phyloP scores from a whole-genome alignment of 2,329 filamentous ascomycete genomes.

The Aspergillus fructus region DNA sequence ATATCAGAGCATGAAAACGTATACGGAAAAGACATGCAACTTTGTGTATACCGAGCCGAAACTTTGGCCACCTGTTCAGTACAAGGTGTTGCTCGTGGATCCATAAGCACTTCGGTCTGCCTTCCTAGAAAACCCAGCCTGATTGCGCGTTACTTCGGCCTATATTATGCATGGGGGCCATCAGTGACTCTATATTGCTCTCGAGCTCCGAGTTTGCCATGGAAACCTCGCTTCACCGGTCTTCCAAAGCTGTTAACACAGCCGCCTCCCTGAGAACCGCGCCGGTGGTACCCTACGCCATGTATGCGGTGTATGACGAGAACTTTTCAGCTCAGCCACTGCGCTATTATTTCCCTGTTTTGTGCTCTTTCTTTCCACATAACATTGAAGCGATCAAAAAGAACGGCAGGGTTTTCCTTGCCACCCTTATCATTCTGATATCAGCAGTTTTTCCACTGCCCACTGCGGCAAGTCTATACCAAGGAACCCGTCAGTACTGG shows the following conservation, averaged over 20 bases:
- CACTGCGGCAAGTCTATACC: neutral
- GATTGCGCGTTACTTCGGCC: neutral
- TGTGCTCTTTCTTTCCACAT: neutral
- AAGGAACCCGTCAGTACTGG: neutral
- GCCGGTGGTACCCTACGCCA: neutral
- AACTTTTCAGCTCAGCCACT: neutral
- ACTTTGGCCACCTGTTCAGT: neutral
- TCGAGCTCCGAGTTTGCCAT: neutral
- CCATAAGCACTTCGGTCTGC: neutral
- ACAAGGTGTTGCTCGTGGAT: neutral
- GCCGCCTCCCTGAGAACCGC: neutral
- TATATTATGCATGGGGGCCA: neutral
- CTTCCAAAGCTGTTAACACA: conserved; percentile 19
- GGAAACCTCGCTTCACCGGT: conserved; percentile 28
- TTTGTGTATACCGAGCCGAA: neutral
- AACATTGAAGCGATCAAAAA: neutral
- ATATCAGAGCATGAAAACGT: neutral
- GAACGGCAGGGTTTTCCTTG: neutral
- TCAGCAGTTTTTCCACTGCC: neutral
- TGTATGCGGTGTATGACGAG: neutral
- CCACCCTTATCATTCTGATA: neutral
- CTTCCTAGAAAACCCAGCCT: neutral
- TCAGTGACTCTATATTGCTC: neutral
- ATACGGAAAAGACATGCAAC: neutral
- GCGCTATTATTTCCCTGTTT: neutral